Evolutionary conservation across 768 basidiomycete genomes (phyloP), one percentile per base, ranked within the genome.

Genomic region (Hygrophorus pudorinus): DNA sequence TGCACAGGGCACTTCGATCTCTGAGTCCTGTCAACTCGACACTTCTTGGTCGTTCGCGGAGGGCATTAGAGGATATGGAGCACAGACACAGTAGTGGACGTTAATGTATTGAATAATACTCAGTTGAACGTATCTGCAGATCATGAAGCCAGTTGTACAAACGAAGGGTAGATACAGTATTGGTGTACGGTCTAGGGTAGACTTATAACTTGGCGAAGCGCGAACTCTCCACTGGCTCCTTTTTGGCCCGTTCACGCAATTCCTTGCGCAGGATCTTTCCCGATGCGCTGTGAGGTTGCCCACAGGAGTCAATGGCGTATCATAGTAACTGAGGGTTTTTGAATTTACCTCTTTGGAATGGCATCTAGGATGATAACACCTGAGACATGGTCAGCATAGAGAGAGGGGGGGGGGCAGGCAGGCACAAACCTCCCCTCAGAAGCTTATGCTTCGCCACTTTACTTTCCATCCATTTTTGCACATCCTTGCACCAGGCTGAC

Each of bases 1-100:
- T 0, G 78, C 67, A 13, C 66, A 75, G 2, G 93, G 94, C 1
- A 74, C 83, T 24, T 63, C 61, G 7, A 87, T 99, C 47, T 85
- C 87, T 0, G 90, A 89, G 49, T 78, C 90, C 21, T 71, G 78
- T 49, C 67, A 72, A 34, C 63, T 88, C 4, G 75, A 82, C 50
- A 96, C 94, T 1, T 65, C 77, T 17, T 99, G 96, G 96, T 66
- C 70, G 28, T 98, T 97, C 56, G 94, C 92, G 12, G 94, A 98
- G 61, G 81, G 79, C 16, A 82, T 97, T 53, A 71, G 88, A 52
- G 90, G 90, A 2, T 96, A 94, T 58, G 91, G 92, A 20, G 73
- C 86, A 24, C 89, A 94, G 67, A 84, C 78, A n/a, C 85, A 90
- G 72, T 93, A 71, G 65, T 12, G n/a, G 5, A 16, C n/a, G n/a